phyloP scores from a whole-genome alignment of 805 yeast species.

The Metschnikowia corniflorae region DNA sequence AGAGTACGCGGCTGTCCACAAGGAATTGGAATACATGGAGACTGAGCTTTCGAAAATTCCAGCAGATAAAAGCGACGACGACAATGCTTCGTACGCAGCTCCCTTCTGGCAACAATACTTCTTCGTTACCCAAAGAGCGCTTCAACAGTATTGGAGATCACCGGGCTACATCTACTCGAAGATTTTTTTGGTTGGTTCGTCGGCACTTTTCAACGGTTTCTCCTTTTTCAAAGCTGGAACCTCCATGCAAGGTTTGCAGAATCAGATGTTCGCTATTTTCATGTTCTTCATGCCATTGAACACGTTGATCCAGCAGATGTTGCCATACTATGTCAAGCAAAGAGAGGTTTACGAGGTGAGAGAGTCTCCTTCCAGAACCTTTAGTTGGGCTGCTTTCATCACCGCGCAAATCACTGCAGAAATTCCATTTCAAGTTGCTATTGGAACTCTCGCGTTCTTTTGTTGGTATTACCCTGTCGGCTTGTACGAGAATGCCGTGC shows the following conservation, averaged over 20 bases:
- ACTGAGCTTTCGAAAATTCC: conserved; percentile 38
- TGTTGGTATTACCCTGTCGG: conserved; percentile 55
- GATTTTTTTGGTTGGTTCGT: conserved; percentile 48
- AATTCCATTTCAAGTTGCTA: conserved; percentile 42
- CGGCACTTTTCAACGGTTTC: conserved; percentile 68
- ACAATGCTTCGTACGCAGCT: conserved; percentile 21
- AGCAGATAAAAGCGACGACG: conserved; percentile 18
- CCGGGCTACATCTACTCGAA: conserved; percentile 63
- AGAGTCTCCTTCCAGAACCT: conserved; percentile 43
- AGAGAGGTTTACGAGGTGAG: conserved; percentile 47
- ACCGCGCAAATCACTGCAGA: conserved; percentile 42
- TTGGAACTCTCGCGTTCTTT: conserved; percentile 62
- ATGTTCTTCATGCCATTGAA: conserved; percentile 40
- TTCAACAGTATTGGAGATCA: conserved; percentile 55
- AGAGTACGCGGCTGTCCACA: conserved; percentile 55
- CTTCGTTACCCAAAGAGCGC: conserved; percentile 17
- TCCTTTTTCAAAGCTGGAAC: conserved; percentile 63
- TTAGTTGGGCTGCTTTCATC: conserved; percentile 42
- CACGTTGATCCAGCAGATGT: conserved; percentile 39
- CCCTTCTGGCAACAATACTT: conserved; percentile 15
- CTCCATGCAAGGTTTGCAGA: conserved; percentile 60
- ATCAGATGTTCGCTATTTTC: conserved; percentile 55
- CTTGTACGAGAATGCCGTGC: conserved; percentile 18
- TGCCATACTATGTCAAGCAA: conserved; percentile 41
- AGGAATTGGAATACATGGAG: conserved; percentile 65